Conservation (phyloP, 2,329 filamentous ascomycete genomes). For the Lizonia empirigonia region DNA sequence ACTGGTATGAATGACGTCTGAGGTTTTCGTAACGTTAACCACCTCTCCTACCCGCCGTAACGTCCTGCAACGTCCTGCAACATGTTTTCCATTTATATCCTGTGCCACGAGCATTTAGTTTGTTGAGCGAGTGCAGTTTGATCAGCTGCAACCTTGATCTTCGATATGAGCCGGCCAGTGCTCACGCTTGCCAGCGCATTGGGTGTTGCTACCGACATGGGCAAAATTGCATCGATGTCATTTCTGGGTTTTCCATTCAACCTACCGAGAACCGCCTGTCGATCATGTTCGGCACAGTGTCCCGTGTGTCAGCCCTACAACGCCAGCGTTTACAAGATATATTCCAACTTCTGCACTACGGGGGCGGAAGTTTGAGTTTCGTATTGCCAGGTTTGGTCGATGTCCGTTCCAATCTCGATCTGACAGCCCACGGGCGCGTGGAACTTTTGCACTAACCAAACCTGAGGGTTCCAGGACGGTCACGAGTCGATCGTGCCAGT, state of each 20-base stretch:
- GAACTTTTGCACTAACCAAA: conserved; percentile 13
- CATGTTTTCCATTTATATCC: neutral
- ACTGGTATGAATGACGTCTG: conserved; percentile 1
- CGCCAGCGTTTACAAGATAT: no score
- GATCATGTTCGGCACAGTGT: conserved; percentile 4
- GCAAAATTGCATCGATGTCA: neutral
- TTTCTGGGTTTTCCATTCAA: neutral
- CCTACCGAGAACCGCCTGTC: neutral
- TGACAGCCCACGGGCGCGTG: conserved; percentile 12
- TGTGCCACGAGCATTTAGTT: neutral
- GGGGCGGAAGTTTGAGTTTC: neutral
- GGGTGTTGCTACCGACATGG: neutral
- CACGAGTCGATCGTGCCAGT: conserved; percentile 12
- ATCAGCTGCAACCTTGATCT: neutral
- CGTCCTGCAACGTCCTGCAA: no score
- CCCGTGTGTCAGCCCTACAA: conserved; percentile 4
- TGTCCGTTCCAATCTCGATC: conserved; percentile 12
- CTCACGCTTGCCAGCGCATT: neutral
- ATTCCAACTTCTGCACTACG: no score
- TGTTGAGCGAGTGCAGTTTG: neutral
- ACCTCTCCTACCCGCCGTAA: no score
- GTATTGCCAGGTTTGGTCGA: neutral
- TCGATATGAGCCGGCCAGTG: neutral
- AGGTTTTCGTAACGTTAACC: neutral
- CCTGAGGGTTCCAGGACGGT: conserved; percentile 1